Conservation (phyloP, 208 protist species). For the Herpetomonas tarakana region DNA sequence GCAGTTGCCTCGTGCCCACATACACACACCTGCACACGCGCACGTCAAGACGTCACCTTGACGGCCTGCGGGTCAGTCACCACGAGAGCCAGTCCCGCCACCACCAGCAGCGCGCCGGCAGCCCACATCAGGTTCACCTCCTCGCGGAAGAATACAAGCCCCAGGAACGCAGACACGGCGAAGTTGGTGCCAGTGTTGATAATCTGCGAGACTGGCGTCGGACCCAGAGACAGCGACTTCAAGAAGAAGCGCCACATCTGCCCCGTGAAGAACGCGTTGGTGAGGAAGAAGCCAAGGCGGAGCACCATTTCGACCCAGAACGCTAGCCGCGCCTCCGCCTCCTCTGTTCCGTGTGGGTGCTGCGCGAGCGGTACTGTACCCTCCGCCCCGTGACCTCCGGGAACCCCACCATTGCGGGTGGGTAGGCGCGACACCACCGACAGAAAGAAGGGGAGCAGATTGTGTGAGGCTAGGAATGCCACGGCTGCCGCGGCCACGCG, state of each 20-base stretch:
- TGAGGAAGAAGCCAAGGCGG: constrained; percentile 38
- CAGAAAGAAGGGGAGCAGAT: constrained; percentile 3
- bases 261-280: constrained; percentile 65
- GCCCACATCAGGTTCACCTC: constrained; percentile 66
- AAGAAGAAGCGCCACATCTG: constrained; percentile 88
- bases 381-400: neutral
- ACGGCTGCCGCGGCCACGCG: neutral
- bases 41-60: neutral
- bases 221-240: constrained; percentile 71
- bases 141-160: constrained; percentile 71
- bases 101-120: constrained; percentile 55
- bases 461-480: neutral
- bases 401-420: neutral
- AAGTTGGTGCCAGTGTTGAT: constrained; percentile 86
- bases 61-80: constrained; percentile 50
- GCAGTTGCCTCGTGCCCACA: too few relatives aligned
- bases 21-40: too few relatives aligned
- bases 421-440: neutral
- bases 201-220: constrained; percentile 83
- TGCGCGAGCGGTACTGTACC: too few relatives aligned
- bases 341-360: too few relatives aligned
- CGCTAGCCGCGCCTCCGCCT: neutral
- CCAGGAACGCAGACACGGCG: constrained; percentile 65
- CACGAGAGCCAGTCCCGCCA: constrained; percentile 60
- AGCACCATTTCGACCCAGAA: constrained; percentile 27